Base-by-base conservation (phyloP, 2,329 filamentous ascomycete genomes). In the Cladorrhinum sp. region DNA sequence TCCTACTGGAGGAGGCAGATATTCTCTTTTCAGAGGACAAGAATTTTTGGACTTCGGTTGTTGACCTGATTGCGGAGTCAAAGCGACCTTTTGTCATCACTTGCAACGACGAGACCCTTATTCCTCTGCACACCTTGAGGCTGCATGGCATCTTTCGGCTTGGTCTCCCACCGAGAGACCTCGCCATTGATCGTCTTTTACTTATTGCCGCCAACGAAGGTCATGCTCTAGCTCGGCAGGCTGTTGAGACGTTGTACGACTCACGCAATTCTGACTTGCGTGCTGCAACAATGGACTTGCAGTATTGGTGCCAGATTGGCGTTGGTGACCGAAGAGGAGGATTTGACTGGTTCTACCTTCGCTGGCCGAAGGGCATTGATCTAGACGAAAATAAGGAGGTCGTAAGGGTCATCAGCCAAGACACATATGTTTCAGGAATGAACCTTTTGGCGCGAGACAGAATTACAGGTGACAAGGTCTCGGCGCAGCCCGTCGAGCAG, bases 291-390 rank as follows among this genome's bases (percentile, higher is more conserved):
- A 87, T 83, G 59, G 92, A 98, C 63, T 82, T 99, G 26, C 88
- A 96, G 72, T 95, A 96, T 72, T 99, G 94, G 94, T 99, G 96
- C 72, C 95, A 99, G 73, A 92, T 98, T 75, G 92, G 89, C 0
- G 86, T 99, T 9, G 96, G 95, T 4, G 95, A 96, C 71, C 81
- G 86, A n/a, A 90, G 90, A 67, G 90, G 90, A 20, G 94, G 95
- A 0, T 83, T 96, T 50, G 90, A 94, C 68, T 99, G 96, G 94
- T 91, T 96, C 68, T 87, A 89, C 67, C 85, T 88, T 53, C 83
- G 88, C 60, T 94, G 88, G 86, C 90, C 91, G 8, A 83, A 82
- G 50, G 90, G 90, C 0, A 80, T 80, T 23, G 90, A 94, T 69
- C 70, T 87, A 2, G 87, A 94, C 68, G 78, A 83, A 57, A 73